Base-by-base conservation (phyloP, 2,329 filamentous ascomycete species). In the Verticillium zaregamsianum region DNA sequence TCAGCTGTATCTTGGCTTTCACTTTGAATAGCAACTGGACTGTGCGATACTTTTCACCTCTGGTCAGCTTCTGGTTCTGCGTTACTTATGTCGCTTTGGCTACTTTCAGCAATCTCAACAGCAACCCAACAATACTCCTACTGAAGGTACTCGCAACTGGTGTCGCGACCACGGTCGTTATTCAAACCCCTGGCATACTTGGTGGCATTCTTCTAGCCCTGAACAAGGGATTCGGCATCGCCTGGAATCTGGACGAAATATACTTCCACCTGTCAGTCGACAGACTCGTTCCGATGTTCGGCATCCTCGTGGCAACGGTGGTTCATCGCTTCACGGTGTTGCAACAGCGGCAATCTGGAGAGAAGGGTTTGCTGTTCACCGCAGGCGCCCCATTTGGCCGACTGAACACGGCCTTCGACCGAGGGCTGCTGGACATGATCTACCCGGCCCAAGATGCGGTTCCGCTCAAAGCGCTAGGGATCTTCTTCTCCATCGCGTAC, bases 31-130 rank as follows among this genome's bases (percentile, higher is more conserved):
- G 82, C 2, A 75, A 79, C 37, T 88, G 69, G 59, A 69, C 72
- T 66, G 68, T 68, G 37, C 88, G 89, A 70, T 84, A 86, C 69
- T 86, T 88, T 66, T 79, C 84, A 0, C 80, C 84, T 0, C 74
- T 87, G 2, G 77, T 83, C 45, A 86, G 79, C 57, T 86, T 88
- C 68, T 90, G 86, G 84, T 89, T 87, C 68, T 65, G 86, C 6
- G 72, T 86, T 25, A 74, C 85, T n/a, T 88, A 80, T 68, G 64
- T 74, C 33, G 86, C 83, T 5, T 73, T 88, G 61, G 72, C 76
- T 20, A 67, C 80, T 20, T 75, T 74, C 37, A 71, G 71, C 4
- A 66, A 68, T 31, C 69, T 72, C 63, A 86, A 86, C 65, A 69
- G 74, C 20, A 76, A 76, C 56, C 67, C 75, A 5, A 66, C 67